Evolutionary conservation across 2,329 filamentous ascomycete species (phyloP), one percentile per base, ranked within the genome.

Genomic region (Aspergillus tanneri): DNA sequence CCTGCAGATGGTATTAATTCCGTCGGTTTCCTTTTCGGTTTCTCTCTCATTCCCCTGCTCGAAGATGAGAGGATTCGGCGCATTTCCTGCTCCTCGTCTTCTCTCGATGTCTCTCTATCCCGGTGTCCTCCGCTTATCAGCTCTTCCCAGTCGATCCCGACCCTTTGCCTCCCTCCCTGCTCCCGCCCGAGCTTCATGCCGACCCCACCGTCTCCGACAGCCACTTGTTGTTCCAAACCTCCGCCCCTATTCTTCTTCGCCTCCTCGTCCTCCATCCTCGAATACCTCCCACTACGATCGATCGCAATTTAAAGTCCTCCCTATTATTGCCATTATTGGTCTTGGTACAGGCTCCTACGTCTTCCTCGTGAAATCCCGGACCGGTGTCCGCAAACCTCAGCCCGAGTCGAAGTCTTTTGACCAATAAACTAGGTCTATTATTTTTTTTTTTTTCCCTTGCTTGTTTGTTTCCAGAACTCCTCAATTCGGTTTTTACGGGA

Each of bases 291-390:
- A 65, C 39, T 63, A 61, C 53, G 60, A 50, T 41, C 62, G 61
- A 39, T 67, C 70, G 30, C 61, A 70, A 46, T 68, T 73, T 61
- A 68, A 68, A 55, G 59, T 75, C 61, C 57, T 72, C 46, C 72
- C 72, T 10, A 68, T 73, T 55, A 42, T 73, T 44, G 52, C 69
- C 19, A 72, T 82, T 51, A 67, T 76, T 42, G 64, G 72, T 35
- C 61, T 73, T 40, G 76, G 77, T 49, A 73, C 73, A 30, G 76
- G 73, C 35, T 68, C 74, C 40, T 82, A 80, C 68, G 61, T 69
- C 35, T 64, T 77, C 34, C 74, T 82, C 58, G 77, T 80, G 10
- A 77, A 72, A 52, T 71, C 68, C 50, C 72, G 77, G 53, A 66
- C 67, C 47, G 74, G 55, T 42, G 56, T 74, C 63, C 70, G 72